Evolutionary conservation across 352 stramenopile genomes (phyloP).

Genomic region (Phytophthora cactorum): DNA sequence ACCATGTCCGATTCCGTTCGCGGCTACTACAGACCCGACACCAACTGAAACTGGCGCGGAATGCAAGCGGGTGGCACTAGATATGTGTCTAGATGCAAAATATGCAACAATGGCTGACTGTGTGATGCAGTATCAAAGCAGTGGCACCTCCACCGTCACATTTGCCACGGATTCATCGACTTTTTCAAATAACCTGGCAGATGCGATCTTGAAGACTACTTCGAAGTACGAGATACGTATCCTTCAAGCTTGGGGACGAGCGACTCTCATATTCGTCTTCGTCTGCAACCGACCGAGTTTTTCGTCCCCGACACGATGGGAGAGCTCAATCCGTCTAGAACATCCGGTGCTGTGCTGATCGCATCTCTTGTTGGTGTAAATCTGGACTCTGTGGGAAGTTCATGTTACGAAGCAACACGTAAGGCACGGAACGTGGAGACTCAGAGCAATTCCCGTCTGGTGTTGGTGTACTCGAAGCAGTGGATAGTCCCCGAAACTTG

Average conservation of each 20-base stretch:
- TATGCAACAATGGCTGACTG: slow-evolving; percentile 65
- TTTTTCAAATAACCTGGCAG: slow-evolving; percentile 25
- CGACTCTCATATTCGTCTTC: slow-evolving; percentile 36
- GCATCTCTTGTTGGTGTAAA: slow-evolving; percentile 26
- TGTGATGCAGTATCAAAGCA: slow-evolving; percentile 37
- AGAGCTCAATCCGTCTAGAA: slow-evolving; percentile 41
- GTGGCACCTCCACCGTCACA: slow-evolving; percentile 19
- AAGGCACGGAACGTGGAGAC: slow-evolving; percentile 23
- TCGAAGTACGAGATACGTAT: slow-evolving; percentile 26
- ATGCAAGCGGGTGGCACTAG: slow-evolving; percentile 47
- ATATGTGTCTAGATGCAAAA: slow-evolving; percentile 53
- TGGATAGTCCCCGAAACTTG: slow-evolving; percentile 35
- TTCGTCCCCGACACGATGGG: slow-evolving; percentile 33
- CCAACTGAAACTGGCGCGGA: slow-evolving; percentile 53
- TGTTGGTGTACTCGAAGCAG: slow-evolving; percentile 31
- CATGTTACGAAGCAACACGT: slow-evolving; percentile 28
- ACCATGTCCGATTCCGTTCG: slow-evolving; percentile 17
- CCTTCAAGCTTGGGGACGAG: slow-evolving; percentile 25
- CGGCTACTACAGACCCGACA: slow-evolving; percentile 34
- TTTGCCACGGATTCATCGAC: slow-evolving; percentile 15
- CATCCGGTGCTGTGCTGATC: slow-evolving; percentile 34
- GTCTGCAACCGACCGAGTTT: slow-evolving; percentile 42
- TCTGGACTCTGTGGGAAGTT: slow-evolving; percentile 28
- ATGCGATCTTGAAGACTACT: slow-evolving; percentile 37
- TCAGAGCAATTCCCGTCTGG: slow-evolving; percentile 6